phyloP scores from a whole-genome alignment of 345 rosid genomes.

The Geranium rotundifolium region DNA sequence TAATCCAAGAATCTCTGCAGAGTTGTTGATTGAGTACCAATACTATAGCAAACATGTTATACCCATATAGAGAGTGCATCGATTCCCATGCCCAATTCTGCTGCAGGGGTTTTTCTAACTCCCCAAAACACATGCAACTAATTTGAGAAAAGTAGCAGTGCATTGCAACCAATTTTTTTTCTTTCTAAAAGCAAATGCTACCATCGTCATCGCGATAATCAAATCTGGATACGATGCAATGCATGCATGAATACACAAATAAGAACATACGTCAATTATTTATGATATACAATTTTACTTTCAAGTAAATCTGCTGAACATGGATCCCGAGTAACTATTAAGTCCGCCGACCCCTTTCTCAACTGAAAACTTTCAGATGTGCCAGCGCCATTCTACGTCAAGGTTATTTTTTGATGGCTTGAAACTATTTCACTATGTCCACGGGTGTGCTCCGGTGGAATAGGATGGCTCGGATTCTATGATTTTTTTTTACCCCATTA shows the following conservation, averaged over 20 bases:
- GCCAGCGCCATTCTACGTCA: too few species aligned
- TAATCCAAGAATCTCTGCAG: constrained; percentile 65
- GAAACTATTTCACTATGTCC: too few species aligned
- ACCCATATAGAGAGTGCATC: constrained; percentile 46
- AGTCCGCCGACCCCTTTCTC: too few species aligned
- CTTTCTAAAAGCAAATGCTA: constrained; percentile 1
- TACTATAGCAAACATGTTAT: constrained; percentile 41
- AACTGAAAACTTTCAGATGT: too few species aligned
- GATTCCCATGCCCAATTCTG: constrained; percentile 47
- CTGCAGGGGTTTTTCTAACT: constrained; percentile 38
- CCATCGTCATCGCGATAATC: constrained; percentile 21
- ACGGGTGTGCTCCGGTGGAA: too few species aligned
- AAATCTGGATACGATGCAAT: constrained; percentile 18
- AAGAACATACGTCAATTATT: background rate
- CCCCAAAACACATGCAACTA: constrained; percentile 28
- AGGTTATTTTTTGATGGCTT: too few species aligned
- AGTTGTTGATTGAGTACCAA: constrained; percentile 53
- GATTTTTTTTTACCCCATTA: too few species aligned
- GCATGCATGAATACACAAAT: constrained; percentile 11
- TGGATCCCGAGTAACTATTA: too few species aligned
- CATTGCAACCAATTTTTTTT: constrained; percentile 6
- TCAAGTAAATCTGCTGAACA: background rate
- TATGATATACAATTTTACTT: background rate
- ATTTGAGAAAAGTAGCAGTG: constrained; percentile 14
- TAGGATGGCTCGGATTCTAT: too few species aligned